Percentiles rank a stretch among this genome's conserved stretches.
Evolutionary conservation across 2,329 filamentous ascomycete genomes (phyloP).

Genomic region (Epichloe glyceriae): DNA sequence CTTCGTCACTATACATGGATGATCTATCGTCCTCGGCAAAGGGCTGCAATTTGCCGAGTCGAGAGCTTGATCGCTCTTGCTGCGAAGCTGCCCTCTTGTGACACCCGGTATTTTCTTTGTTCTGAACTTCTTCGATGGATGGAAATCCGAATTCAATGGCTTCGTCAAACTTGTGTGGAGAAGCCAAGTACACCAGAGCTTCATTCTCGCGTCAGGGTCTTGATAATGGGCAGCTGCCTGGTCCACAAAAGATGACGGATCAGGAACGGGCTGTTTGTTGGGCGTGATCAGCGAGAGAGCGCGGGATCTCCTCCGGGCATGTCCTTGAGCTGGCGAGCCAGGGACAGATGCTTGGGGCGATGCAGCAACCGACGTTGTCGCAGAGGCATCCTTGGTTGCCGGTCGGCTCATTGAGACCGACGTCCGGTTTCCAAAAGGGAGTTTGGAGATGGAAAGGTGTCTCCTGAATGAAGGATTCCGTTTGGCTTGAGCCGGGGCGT

Average conservation of each 20-base stretch:
- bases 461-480: slow-evolving; percentile 53
- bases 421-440: slow-evolving; percentile 42
- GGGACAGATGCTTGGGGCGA: slow-evolving; percentile 11
- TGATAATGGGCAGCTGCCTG: slow-evolving; percentile 71
- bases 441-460: slow-evolving; percentile 57
- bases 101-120: slow-evolving; percentile 15
- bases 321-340: slow-evolving; percentile 17
- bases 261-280: slow-evolving; percentile 23
- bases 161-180: slow-evolving; percentile 90
- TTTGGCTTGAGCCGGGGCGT: slow-evolving; percentile 30
- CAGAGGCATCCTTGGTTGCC: slow-evolving; percentile 27
- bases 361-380: slow-evolving; percentile 15
- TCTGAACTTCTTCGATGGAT: slow-evolving; percentile 35
- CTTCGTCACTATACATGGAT: slow-evolving; percentile 42
- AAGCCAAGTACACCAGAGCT: slow-evolving; percentile 78
- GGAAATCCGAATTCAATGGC: slow-evolving; percentile 90
- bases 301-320: slow-evolving; percentile 38
- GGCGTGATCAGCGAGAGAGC: slow-evolving; percentile 41
- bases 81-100: slow-evolving; percentile 13
- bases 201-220: slow-evolving; percentile 76
- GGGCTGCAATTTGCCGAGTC: slow-evolving; percentile 39
- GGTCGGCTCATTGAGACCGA: slow-evolving; percentile 38
- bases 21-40: slow-evolving; percentile 46
- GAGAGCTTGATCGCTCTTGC: slow-evolving; percentile 18
- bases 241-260: slow-evolving; percentile 37